Evolutionary conservation across 805 yeast species (phyloP).

Genomic region (Torulaspora microellipsoides): DNA sequence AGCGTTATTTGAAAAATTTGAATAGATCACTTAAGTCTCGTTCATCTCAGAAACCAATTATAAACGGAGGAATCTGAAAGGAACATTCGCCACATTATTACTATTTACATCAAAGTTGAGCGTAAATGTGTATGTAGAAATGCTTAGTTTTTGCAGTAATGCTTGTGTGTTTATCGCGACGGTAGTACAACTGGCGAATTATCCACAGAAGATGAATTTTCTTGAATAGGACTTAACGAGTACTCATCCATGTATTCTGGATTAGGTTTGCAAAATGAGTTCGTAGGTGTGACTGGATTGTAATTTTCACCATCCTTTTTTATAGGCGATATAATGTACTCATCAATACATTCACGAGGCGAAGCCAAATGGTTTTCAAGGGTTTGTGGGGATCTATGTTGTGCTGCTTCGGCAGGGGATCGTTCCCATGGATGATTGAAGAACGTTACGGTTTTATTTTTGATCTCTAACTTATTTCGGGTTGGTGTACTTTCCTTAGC

Average conservation of each 20-base stretch:
- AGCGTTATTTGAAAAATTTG: slow-evolving; percentile 10
- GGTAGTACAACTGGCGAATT: slow-evolving; percentile 23
- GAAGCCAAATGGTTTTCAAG: slow-evolving; percentile 1
- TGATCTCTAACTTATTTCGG: slow-evolving; percentile 36
- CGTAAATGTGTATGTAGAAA: no score
- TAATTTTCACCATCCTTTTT: slow-evolving; percentile 3
- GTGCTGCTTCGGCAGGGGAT: slow-evolving; percentile 3
- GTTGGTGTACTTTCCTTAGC: slow-evolving; percentile 30
- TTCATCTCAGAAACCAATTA: neutral
- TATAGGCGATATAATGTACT: slow-evolving; percentile 7
- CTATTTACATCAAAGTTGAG: no score
- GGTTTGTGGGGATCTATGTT: slow-evolving; percentile 4
- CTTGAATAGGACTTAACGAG: slow-evolving; percentile 34
- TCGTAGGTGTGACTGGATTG: slow-evolving; percentile 19
- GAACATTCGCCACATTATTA: no score
- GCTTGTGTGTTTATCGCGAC: neutral
- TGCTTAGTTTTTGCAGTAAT: no score
- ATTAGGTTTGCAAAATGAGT: slow-evolving; percentile 24
- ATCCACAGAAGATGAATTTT: slow-evolving; percentile 27
- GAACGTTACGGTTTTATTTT: slow-evolving; percentile 39
- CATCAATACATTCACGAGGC: slow-evolving; percentile 5
- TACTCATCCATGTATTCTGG: slow-evolving; percentile 22
- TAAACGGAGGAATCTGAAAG: neutral
- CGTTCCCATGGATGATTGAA: slow-evolving; percentile 26
- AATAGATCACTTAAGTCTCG: slow-evolving; percentile 10